These are phyloP conservation scores for Cyberlindnera japonica DNA, from an alignment of 805 yeast species.

Conservation along the genomic window DNA sequence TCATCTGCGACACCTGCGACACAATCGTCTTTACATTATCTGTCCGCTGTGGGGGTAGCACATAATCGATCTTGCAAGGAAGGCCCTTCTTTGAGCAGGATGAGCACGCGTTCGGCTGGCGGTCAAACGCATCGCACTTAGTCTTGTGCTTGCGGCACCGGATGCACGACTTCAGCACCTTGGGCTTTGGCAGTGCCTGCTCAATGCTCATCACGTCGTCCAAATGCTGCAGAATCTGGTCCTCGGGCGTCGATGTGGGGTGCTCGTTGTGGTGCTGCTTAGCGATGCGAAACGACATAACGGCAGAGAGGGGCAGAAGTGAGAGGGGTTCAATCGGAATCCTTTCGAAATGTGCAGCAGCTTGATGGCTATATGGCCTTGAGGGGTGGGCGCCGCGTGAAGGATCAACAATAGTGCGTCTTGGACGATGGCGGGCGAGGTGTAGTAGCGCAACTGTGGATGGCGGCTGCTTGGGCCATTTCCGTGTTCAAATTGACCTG, in stretches of 20 bases:
- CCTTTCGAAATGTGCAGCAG: too few species aligned
- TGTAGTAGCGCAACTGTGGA: neutral
- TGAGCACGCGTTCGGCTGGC: conserved; percentile 54
- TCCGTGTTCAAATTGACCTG: too few species aligned
- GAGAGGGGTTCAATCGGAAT: too few species aligned
- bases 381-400: too few species aligned
- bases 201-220: conserved; percentile 10
- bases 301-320: neutral
- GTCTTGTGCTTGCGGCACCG: conserved; percentile 66
- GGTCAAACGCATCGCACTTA: conserved; percentile 53
- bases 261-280: conserved; percentile 1
- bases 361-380: too few species aligned
- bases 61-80: conserved; percentile 52
- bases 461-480: neutral
- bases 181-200: conserved; percentile 30
- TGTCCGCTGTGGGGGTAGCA: conserved; percentile 44
- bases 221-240: conserved; percentile 8
- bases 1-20: conserved; percentile 18
- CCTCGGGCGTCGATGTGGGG: conserved; percentile 1
- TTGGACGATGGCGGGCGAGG: neutral
- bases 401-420: too few species aligned
- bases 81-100: conserved; percentile 50
- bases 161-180: conserved; percentile 53
- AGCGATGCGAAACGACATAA: conserved; percentile 5
- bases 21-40: conserved; percentile 26